Base-by-base conservation (phyloP, 768 basidiomycete species). In the Pseudohyphozyma bogoriensis region DNA sequence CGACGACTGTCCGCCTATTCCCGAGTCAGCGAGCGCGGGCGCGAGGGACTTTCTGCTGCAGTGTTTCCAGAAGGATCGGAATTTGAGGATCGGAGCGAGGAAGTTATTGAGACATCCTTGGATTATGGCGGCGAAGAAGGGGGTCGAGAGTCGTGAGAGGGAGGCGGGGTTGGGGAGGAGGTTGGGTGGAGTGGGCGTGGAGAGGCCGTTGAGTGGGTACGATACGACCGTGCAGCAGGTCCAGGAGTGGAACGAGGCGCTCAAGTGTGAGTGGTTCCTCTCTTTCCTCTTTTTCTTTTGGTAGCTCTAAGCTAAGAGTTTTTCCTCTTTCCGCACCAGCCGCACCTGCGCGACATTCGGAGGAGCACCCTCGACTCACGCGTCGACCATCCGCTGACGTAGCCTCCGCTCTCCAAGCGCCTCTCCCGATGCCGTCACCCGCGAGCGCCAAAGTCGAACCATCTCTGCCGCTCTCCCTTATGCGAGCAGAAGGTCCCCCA, bases 171-270 rank as follows among this genome's bases (percentile, higher is more conserved):
- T 59, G 51, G 46, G 32, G 24, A 59, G 58, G 58, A 31, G 54
- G 37, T 42, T 50, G 10, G 22, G 53, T 28, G 9, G 31, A 11
- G 40, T 28, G 12, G 20, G 45, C 11, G 65, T 32, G 73, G 73
- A 45, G 74, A 72, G 69, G 76, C 66, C 63, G 73, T 68, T 56
- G 73, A 76, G 70, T 73, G 68, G 59, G 70, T 95, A 85, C 69
- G 90, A 97, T 65, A 89, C 96, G 69, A 90, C 87, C 24, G 88
- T 99, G 36, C 78, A 89, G 67, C 84, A 88, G 72, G 93, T 99
- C 29, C 93, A 96, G 73, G 89, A 96, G 74, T 99, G 93, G 92
- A 99, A 99, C 69, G 89, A 96, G 73, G 93, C 92, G 1, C 77
- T 97, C 59, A 90, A 88, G 74, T 90, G 89, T 91, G 72, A 69